phyloP scores from a whole-genome alignment of 306 rosid species.

The Cicer chorassanicum region DNA sequence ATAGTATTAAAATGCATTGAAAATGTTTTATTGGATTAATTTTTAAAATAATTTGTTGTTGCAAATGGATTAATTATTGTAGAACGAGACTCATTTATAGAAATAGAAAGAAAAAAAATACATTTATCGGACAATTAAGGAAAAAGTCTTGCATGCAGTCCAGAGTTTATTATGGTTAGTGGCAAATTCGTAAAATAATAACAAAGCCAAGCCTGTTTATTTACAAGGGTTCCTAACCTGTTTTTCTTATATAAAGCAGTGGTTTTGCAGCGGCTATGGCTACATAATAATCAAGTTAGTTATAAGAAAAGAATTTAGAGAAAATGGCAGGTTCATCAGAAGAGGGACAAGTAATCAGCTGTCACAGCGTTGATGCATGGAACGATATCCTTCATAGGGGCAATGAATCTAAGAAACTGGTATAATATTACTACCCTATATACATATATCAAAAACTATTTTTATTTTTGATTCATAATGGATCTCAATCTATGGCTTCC shows the following conservation, averaged over 20 bases:
- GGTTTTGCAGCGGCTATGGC: not conserved
- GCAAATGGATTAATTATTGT: too few species aligned
- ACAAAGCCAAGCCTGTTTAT: not conserved
- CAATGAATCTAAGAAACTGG: conserved; percentile 67
- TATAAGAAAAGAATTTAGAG: not conserved
- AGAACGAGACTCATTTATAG: too few species aligned
- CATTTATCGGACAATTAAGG: not conserved
- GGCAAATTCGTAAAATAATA: conserved; percentile 49
- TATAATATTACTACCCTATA: not conserved
- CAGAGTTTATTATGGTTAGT: not conserved
- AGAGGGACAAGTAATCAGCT: conserved; percentile 72
- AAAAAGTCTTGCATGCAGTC: not conserved
- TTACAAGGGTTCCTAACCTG: not conserved
- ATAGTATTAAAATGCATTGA: too few species aligned
- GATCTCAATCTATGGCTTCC: conserved; percentile 42
- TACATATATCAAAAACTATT: not conserved
- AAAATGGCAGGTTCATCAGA: conserved; percentile 60
- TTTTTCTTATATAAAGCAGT: conserved; percentile 40
- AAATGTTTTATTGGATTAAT: too few species aligned
- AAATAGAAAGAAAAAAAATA: not conserved
- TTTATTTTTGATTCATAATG: not conserved
- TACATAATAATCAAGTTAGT: too few species aligned
- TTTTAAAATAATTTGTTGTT: too few species aligned
- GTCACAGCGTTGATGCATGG: conserved; percentile 76
- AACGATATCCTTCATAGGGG: conserved; percentile 61